Conservation (phyloP, 345 rosid species). For the Eucalyptus curtisii region DNA sequence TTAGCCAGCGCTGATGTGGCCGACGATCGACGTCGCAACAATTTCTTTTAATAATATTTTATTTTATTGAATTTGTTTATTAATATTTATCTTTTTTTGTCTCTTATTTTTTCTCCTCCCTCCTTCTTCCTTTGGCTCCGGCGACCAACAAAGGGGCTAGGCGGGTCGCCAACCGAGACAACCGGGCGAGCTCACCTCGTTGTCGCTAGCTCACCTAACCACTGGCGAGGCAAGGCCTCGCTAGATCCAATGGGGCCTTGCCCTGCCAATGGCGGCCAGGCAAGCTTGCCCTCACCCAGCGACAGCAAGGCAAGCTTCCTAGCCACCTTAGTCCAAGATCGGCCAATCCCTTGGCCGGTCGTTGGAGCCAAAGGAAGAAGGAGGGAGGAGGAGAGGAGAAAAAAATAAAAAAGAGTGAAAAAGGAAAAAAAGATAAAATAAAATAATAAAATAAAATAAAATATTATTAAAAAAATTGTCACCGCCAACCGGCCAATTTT, state of each 20-base stretch:
- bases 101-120: too few relatives aligned
- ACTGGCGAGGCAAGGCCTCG: fast-evolving
- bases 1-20: fast-evolving
- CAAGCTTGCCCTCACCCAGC: fast-evolving
- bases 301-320: fast-evolving
- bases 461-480: too few relatives aligned
- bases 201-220: fast-evolving
- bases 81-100: fast-evolving
- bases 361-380: too few relatives aligned
- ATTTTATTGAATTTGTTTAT: too few relatives aligned
- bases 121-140: fast-evolving
- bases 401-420: too few relatives aligned
- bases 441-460: too few relatives aligned
- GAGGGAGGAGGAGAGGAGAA: too few relatives aligned
- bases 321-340: fast-evolving
- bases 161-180: fast-evolving
- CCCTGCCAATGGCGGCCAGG: fast-evolving
- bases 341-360: fast-evolving
- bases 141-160: fast-evolving
- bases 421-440: too few relatives aligned
- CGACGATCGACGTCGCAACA: fast-evolving
- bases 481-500: fast-evolving
- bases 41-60: too few relatives aligned
- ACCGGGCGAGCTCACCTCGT: fast-evolving
- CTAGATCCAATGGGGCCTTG: fast-evolving